Percentiles rank a stretch among this genome's conserved stretches.
Conservation (phyloP, 371 early-diverging fungal species). For the Zopfochytrium polystomum region DNA sequence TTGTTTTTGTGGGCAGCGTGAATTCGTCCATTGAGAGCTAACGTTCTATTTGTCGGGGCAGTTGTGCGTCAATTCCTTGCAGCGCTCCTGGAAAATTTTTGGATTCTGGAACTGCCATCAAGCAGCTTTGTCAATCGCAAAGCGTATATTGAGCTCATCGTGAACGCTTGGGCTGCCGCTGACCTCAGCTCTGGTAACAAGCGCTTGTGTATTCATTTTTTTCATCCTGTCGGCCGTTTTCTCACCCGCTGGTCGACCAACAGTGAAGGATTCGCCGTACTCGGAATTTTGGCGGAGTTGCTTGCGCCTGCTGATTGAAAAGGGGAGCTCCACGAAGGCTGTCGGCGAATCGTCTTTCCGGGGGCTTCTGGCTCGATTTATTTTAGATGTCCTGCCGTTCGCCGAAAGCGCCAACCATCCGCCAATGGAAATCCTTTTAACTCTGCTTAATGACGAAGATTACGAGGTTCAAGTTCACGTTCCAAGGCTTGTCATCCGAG, state of each 20-base stretch:
- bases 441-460: slow-evolving; percentile 43
- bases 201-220: not conserved
- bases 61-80: no score
- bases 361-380: slow-evolving; percentile 2
- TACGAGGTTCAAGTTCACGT: slow-evolving; percentile 64
- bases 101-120: no score
- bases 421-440: slow-evolving; percentile 27
- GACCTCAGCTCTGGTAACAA: not conserved
- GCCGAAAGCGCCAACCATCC: slow-evolving; percentile 21
- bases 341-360: no score
- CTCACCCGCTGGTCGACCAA: slow-evolving; percentile 3
- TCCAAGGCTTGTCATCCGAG: slow-evolving; percentile 29
- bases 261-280: slow-evolving; percentile 4
- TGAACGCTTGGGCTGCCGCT: no score
- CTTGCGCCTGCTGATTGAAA: not conserved
- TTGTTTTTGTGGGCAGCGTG: not conserved
- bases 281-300: not conserved
- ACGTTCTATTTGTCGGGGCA: no score
- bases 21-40: no score
- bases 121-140: no score
- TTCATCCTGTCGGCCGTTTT: not conserved
- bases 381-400: slow-evolving; percentile 1
- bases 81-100: no score
- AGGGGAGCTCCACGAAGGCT: not conserved
- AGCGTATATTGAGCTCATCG: no score